Conservation (phyloP, 73 alveolate genomes). For the Halteria grandinella region DNA sequence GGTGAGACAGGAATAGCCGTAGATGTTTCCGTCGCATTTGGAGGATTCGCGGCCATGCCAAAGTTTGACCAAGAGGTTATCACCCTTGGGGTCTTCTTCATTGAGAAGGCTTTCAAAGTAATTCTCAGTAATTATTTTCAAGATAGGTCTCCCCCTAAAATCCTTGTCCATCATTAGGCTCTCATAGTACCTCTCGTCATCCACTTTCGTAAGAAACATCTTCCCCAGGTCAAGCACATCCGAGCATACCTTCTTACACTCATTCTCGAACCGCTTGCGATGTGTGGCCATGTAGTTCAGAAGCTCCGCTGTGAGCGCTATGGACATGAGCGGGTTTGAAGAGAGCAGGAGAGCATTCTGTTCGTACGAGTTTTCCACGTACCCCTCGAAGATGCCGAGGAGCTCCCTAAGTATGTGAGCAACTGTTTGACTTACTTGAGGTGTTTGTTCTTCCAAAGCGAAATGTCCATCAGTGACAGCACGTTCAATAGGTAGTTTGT, state of each 20-base stretch:
- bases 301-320: constrained; percentile 36
- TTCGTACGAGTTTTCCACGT: constrained; percentile 25
- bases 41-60: constrained; percentile 57
- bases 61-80: constrained; percentile 29
- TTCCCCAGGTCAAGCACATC: constrained; percentile 43
- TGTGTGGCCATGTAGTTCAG: not conserved
- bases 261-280: constrained; percentile 43
- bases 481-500: constrained; percentile 41
- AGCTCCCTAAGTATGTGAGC: constrained; percentile 9
- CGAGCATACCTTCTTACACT: constrained; percentile 19
- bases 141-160: constrained; percentile 25
- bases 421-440: constrained; percentile 15
- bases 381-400: constrained; percentile 20
- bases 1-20: constrained; percentile 41
- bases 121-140: constrained; percentile 44
- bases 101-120: constrained; percentile 36
- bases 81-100: constrained; percentile 66
- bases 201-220: constrained; percentile 51
- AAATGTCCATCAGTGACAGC: constrained; percentile 37
- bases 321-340: constrained; percentile 51
- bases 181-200: constrained; percentile 49
- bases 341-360: constrained; percentile 25
- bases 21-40: constrained; percentile 52
- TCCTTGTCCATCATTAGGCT: constrained; percentile 40
- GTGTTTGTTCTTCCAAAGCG: constrained; percentile 53